Base-by-base conservation (phyloP, 2,329 filamentous ascomycete genomes). In the Pyrenochaeta sp. region DNA sequence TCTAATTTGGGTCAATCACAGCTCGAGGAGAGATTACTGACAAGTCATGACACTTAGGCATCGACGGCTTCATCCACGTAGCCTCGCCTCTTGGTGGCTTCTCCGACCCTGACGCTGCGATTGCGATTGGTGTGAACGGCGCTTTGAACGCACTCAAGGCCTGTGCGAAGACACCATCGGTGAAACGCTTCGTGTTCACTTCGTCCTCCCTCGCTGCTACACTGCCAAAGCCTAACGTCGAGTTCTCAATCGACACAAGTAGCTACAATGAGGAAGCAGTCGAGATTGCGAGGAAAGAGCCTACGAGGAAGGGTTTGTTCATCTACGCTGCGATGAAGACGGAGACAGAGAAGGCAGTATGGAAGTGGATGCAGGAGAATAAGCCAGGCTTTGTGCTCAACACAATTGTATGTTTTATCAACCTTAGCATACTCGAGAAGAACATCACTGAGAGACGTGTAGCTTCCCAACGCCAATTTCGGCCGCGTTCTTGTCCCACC, bases 251-350 rank as follows among this genome's bases (percentile, higher is more conserved):
- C 34, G 68, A 71, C 25, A 66, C 71, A 12, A 66, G 64, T 1
- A 75, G 70, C 2, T 82, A 74, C 71, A 80, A 82, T 57, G 72
- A 78, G 10, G 68, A 74, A 3, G 73, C 67, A 3, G 58, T 78
- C 10, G 62, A 68, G 36, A 62, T 67, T 3, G 79, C 75, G 15
- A 44, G 48, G 8, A 47, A 62, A 28, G 71, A 69, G n/a, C 65
- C 61, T 2, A 39, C 54, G 0, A 51, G 68, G 13, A 67, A 66
- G 48, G 64, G 66, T 0, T 12, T 71, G 13, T 60, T 67, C 10
- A 70, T 81, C 1, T 85, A 85, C 55, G 71, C 74, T 0, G 82
- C 82, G 1, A 78, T 77, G 48, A 86, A 86, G 61, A 78, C 75
- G 0, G 76, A 81, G 57, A 77, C 74, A 0, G 83, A 85, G 66